A percentile compares a stretch with the other conserved stretches of the same genome.
phyloP scores from a whole-genome alignment of 73 alveolate species.

The Durusdinium trenchii region DNA sequence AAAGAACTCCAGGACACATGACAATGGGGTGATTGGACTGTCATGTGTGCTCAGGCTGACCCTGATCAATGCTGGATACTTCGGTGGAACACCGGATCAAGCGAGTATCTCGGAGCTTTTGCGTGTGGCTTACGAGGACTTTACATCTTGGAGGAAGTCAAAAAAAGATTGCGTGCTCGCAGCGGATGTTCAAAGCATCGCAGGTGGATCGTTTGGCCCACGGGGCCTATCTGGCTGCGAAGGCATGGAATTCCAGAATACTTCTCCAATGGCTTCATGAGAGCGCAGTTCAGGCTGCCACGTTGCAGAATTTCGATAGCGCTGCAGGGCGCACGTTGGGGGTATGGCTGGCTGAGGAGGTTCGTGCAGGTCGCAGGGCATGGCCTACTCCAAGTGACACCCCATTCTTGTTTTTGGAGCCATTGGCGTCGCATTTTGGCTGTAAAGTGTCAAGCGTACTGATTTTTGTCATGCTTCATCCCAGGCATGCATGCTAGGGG shows the following conservation, averaged over 20 bases:
- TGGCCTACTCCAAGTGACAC: not conserved
- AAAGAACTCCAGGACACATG: too few relatives aligned
- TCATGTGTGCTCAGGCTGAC: not conserved
- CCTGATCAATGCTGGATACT: not conserved
- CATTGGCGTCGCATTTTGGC: not conserved
- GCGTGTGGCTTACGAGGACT: not conserved
- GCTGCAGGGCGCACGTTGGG: too few relatives aligned
- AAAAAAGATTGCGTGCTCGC: not conserved
- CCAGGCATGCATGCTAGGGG: too few relatives aligned
- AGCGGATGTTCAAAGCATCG: not conserved
- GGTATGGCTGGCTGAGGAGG: not conserved
- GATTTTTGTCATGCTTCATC: not conserved
- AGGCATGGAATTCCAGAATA: not conserved
- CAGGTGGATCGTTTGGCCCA: not conserved
- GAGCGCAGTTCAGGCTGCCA: not conserved
- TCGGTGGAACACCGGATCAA: not conserved
- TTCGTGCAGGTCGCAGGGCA: not conserved
- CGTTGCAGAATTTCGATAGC: not conserved
- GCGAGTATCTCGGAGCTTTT: not conserved
- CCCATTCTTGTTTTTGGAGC: conserved; percentile 29
- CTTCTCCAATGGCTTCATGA: conserved; percentile 1
- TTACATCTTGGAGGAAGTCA: not conserved
- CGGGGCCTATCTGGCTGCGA: not conserved
- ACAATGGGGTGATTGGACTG: not conserved
- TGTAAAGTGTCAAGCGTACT: not conserved